Conservation (phyloP, 768 basidiomycete species). For the Psilocybe sp. region DNA sequence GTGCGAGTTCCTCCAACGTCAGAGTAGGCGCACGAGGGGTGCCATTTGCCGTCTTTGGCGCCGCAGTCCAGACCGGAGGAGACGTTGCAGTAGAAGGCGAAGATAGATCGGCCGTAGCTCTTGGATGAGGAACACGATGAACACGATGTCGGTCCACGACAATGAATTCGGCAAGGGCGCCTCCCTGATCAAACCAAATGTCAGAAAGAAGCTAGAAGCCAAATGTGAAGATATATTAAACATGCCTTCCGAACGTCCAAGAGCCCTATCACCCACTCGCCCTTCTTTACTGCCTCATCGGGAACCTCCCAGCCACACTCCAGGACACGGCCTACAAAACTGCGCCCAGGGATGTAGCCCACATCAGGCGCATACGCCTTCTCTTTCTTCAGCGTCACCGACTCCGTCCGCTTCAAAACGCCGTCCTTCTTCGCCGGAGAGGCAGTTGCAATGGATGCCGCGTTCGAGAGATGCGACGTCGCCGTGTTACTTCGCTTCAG, state of each 20-base stretch:
- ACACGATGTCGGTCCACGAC: slow-evolving; percentile 77
- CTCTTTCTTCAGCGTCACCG: slow-evolving; percentile 5
- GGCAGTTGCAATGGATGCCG: neutral
- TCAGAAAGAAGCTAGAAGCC: slow-evolving; percentile 1
- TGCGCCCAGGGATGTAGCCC: slow-evolving; percentile 84
- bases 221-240: slow-evolving; percentile 11
- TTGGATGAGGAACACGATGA: slow-evolving; percentile 67
- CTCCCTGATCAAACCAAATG: slow-evolving; percentile 50
- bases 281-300: slow-evolving; percentile 62
- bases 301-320: slow-evolving; percentile 82
- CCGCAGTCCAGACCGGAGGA: neutral
- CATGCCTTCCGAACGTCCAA: slow-evolving; percentile 78
- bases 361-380: slow-evolving; percentile 32
- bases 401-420: slow-evolving; percentile 9
- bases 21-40: slow-evolving; percentile 14
- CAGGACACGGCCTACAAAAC: slow-evolving; percentile 80
- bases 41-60: no score
- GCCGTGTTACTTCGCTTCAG: slow-evolving; percentile 17
- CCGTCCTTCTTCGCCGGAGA: slow-evolving; percentile 8
- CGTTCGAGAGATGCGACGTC: slow-evolving; percentile 5
- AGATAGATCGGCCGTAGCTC: slow-evolving; percentile 24
- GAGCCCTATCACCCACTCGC: slow-evolving; percentile 87
- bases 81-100: neutral
- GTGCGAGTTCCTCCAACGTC: slow-evolving; percentile 71
- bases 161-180: slow-evolving; percentile 88